Evolutionary conservation across 108 stramenopile genomes (phyloP).

Genomic region (Phaeodactylum tricornutum): DNA sequence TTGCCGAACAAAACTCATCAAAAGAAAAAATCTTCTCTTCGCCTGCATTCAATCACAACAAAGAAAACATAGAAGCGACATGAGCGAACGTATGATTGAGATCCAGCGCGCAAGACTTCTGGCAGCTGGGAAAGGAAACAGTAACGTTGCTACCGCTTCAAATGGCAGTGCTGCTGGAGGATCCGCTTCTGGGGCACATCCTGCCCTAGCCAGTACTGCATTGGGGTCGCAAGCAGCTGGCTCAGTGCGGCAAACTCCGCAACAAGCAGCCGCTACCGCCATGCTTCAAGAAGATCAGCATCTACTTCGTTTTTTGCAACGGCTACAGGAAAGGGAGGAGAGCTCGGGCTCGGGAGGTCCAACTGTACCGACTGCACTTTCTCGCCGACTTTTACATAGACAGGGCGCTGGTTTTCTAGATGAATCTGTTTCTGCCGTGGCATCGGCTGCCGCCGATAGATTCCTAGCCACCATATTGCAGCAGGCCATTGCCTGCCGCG

Average conservation of each 20-base stretch:
- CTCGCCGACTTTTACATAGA: slow-evolving; percentile 63
- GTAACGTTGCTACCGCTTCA: neutral
- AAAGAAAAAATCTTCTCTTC: too few species aligned
- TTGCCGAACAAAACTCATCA: too few species aligned
- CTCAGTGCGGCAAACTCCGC: slow-evolving; percentile 15
- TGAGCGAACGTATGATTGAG: slow-evolving; percentile 64
- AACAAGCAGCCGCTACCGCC: slow-evolving; percentile 22
- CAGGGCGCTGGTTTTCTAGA: slow-evolving; percentile 76
- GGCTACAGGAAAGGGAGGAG: slow-evolving; percentile 30
- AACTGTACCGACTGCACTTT: slow-evolving; percentile 64
- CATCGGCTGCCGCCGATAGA: slow-evolving; percentile 68
- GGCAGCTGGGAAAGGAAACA: slow-evolving; percentile 5
- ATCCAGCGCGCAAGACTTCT: slow-evolving; percentile 35
- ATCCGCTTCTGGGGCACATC: neutral
- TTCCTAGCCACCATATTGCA: slow-evolving; percentile 74
- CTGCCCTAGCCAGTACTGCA: neutral
- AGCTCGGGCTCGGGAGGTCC: slow-evolving; percentile 17
- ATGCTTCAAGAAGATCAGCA: slow-evolving; percentile 28
- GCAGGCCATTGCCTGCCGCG: slow-evolving; percentile 72
- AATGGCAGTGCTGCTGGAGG: slow-evolving; percentile 1
- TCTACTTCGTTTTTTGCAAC: slow-evolving; percentile 30
- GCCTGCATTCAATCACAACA: too few species aligned
- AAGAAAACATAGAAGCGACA: too few species aligned
- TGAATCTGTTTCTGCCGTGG: slow-evolving; percentile 48
- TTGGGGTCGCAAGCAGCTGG: neutral